phyloP scores from a whole-genome alignment of 768 basidiomycete genomes.

The Hypsizygus marmoreus region DNA sequence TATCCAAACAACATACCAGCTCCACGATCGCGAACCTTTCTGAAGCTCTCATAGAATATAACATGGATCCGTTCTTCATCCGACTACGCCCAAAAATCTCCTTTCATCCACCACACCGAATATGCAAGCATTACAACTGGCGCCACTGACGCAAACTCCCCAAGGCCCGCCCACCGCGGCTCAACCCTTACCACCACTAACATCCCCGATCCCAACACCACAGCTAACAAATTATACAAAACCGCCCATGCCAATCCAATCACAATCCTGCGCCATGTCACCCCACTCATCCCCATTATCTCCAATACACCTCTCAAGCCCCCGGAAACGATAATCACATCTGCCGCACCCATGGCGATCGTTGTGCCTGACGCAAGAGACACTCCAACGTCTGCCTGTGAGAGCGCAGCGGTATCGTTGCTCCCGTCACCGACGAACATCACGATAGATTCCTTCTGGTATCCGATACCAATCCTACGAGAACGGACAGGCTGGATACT shows the following conservation, averaged over 20 bases:
- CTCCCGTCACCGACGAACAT: slow-evolving; percentile 54
- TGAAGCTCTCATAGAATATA: too few relatives aligned
- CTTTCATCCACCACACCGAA: too few relatives aligned
- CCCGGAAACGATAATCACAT: slow-evolving; percentile 40
- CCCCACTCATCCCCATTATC: slow-evolving; percentile 37
- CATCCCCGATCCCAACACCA: slow-evolving; percentile 52
- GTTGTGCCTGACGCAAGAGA: slow-evolving; percentile 35
- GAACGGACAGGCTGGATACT: slow-evolving; percentile 27
- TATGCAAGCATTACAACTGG: slow-evolving; percentile 42
- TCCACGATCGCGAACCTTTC: too few relatives aligned
- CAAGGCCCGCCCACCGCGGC: slow-evolving; percentile 44
- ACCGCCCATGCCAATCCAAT: slow-evolving; percentile 38
- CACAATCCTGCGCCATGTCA: slow-evolving; percentile 35
- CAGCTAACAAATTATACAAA: slow-evolving; percentile 46
- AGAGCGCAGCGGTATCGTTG: slow-evolving; percentile 53
- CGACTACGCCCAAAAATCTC: too few relatives aligned
- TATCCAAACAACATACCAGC: too few relatives aligned
- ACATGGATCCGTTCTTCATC: too few relatives aligned
- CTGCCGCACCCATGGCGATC: slow-evolving; percentile 46
- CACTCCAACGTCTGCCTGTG: slow-evolving; percentile 52
- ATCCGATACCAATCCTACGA: too few relatives aligned
- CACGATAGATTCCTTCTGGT: slow-evolving; percentile 29
- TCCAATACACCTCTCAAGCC: slow-evolving; percentile 36
- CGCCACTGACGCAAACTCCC: slow-evolving; percentile 43
- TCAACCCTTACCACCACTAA: slow-evolving; percentile 40